Evolutionary conservation across 129 eudicot species (phyloP), one percentile per base, ranked within the genome.

Genomic region (Silybum marianum): DNA sequence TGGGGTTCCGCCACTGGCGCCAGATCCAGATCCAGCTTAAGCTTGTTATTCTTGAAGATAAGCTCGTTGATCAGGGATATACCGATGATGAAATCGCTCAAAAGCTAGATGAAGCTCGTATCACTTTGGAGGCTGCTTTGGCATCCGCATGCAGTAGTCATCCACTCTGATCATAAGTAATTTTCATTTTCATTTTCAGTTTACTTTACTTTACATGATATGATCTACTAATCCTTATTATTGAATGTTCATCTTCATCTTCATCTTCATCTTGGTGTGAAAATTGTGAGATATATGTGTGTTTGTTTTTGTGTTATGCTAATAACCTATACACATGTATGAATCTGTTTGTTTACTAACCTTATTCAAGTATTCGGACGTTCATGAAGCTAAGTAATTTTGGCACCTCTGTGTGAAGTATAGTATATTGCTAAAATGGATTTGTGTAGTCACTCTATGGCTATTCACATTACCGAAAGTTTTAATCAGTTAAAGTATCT

Each of bases 1-100:
- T n/a, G n/a, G n/a, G n/a, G n/a, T n/a, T n/a, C n/a, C n/a, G n/a
- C n/a, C n/a, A n/a, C n/a, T n/a, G n/a, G n/a, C n/a, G n/a, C n/a
- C n/a, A n/a, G n/a, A n/a, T n/a, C 13, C 97, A 89, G 91, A 91
- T 92, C 74, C 85, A 95, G 80, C 91, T 95, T 40, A 91, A 93
- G 84, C 98, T 95, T 19, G 87, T 85, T 30, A 88, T 93, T 3
- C 87, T 95, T 36, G 97, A 92, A 78, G 99, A 93, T 63, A 93
- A 95, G 88, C 84, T 95, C 14, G 66, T 51, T 11, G 98, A 95
- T 74, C 98, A 95, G 82, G 99, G 98, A 0, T 95, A 88, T 40
- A 89, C 95, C 0, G 97, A 95, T 34, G 82, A 84, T 2, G 97
- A 95, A 80, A 83, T 95, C 70, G 88, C 88, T 2, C 89, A 87